phyloP scores from a whole-genome alignment of 129 eudicot genomes.

The Escallonia herrerae region DNA sequence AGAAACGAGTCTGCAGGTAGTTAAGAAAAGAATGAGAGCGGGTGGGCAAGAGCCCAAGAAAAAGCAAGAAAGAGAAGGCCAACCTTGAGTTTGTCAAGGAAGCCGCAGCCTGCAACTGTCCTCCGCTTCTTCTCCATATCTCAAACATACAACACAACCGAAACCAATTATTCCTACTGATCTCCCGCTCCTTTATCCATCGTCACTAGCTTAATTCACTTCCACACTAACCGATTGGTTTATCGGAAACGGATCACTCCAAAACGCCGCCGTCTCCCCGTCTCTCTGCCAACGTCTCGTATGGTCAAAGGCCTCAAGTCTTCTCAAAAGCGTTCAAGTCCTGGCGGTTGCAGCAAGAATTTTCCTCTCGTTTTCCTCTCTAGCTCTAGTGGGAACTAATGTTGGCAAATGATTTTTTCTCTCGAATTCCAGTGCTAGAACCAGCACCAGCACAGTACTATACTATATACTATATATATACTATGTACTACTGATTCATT shows the following conservation, averaged over 20 bases:
- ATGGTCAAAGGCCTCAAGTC: constrained; percentile 14
- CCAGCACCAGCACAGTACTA: too few relatives aligned
- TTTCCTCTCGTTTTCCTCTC: constrained; percentile 1
- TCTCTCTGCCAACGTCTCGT: constrained; percentile 13
- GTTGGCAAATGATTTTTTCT: too few relatives aligned
- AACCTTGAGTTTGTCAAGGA: constrained; percentile 44
- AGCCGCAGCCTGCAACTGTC: constrained; percentile 22
- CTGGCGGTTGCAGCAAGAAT: constrained; percentile 39
- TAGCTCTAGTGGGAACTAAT: neutral
- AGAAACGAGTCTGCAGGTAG: neutral
- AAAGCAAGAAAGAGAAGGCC: neutral
- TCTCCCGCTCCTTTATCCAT: neutral
- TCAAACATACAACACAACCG: constrained; percentile 9
- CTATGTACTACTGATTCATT: too few relatives aligned
- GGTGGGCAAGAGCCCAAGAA: neutral
- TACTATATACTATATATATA: too few relatives aligned
- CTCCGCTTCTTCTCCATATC: constrained; percentile 29
- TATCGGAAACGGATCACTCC: neutral
- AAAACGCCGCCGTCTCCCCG: neutral
- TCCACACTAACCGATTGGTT: constrained; percentile 9
- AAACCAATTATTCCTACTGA: constrained; percentile 8
- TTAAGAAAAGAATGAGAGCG: neutral
- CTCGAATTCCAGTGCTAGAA: too few relatives aligned
- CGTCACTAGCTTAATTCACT: neutral
- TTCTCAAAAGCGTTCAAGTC: constrained; percentile 39